A percentile compares a stretch with the other conserved stretches of the same genome.
Evolutionary conservation across 768 basidiomycete genomes (phyloP).

Genomic region (Xanthoconium stramineum): DNA sequence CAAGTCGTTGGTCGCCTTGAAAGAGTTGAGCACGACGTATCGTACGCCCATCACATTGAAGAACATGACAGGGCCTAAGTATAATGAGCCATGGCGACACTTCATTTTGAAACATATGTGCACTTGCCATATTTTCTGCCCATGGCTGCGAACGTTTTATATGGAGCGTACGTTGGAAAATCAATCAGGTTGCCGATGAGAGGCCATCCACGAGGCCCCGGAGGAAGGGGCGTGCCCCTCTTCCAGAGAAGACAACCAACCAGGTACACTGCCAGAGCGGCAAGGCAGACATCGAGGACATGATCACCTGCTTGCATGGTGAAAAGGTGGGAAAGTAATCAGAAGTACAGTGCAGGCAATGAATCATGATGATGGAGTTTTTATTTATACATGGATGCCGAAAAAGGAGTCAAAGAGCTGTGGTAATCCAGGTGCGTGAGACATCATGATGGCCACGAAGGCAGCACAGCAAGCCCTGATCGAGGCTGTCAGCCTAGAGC

Average conservation of each 20-base stretch:
- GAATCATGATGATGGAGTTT: no score
- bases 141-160: slow-evolving; percentile 44
- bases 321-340: no score
- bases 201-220: neutral
- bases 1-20: slow-evolving; percentile 29
- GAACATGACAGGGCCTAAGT: slow-evolving; percentile 7
- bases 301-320: neutral
- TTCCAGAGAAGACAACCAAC: neutral
- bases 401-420: no score
- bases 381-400: no score
- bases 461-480: no score
- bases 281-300: slow-evolving; percentile 1
- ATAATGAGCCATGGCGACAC: slow-evolving; percentile 5
- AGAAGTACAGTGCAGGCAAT: no score
- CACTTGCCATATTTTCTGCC: slow-evolving; percentile 44
- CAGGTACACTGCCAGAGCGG: slow-evolving; percentile 11
- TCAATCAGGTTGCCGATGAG: slow-evolving; percentile 49
- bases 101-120: neutral
- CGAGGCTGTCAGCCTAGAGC: no score
- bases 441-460: no score
- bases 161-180: slow-evolving; percentile 48
- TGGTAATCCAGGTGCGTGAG: no score
- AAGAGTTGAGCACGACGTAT: slow-evolving; percentile 47
- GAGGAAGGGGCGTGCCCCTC: neutral
- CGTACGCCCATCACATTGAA: slow-evolving; percentile 37